A percentile compares a stretch with the other conserved stretches of the same genome.
Evolutionary conservation across 2,329 filamentous ascomycete species (phyloP).

Genomic region (Xylariaceae sp.): DNA sequence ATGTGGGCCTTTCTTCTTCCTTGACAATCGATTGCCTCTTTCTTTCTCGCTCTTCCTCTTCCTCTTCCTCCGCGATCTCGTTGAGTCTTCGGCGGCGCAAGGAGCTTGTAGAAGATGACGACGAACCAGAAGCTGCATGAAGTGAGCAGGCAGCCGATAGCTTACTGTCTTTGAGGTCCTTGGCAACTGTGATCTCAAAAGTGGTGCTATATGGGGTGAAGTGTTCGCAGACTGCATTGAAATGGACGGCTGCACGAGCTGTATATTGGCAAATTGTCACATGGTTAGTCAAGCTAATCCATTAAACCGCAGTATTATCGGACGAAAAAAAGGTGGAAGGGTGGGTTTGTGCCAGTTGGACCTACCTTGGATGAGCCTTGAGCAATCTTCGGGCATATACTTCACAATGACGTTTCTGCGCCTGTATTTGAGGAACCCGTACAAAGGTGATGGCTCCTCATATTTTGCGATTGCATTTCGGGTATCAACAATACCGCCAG

Average conservation of each 20-base stretch:
- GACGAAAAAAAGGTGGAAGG: conserved; percentile 1
- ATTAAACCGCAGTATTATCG: too few species aligned
- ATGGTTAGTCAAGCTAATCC: conserved; percentile 14
- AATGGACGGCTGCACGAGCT: conserved; percentile 80
- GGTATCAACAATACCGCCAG: conserved; percentile 78
- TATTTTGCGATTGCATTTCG: conserved; percentile 74
- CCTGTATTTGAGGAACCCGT: conserved; percentile 86
- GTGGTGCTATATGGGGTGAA: conserved; percentile 85
- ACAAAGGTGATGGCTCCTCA: conserved; percentile 81
- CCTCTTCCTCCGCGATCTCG: conserved; percentile 91
- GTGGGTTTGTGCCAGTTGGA: conserved; percentile 9
- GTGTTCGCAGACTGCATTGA: conserved; percentile 61
- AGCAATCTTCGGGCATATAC: conserved; percentile 87
- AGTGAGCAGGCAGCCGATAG: conserved; percentile 85
- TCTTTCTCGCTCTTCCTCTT: conserved; percentile 62
- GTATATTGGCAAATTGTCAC: conserved; percentile 20
- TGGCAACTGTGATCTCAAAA: conserved; percentile 69
- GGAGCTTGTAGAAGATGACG: conserved; percentile 79
- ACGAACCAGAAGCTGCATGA: conserved; percentile 81
- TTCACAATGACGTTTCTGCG: conserved; percentile 88
- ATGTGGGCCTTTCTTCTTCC: conserved; percentile 38
- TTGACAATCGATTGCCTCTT: conserved; percentile 55
- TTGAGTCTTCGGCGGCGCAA: conserved; percentile 72
- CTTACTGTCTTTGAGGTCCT: conserved; percentile 81
- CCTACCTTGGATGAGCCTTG: conserved; percentile 86